A percentile compares a stretch with the other conserved stretches of the same genome.
These are phyloP conservation scores for Cordyceps fumosorosea DNA, from an alignment of 2,329 filamentous ascomycete genomes.

Conservation along the genomic window DNA sequence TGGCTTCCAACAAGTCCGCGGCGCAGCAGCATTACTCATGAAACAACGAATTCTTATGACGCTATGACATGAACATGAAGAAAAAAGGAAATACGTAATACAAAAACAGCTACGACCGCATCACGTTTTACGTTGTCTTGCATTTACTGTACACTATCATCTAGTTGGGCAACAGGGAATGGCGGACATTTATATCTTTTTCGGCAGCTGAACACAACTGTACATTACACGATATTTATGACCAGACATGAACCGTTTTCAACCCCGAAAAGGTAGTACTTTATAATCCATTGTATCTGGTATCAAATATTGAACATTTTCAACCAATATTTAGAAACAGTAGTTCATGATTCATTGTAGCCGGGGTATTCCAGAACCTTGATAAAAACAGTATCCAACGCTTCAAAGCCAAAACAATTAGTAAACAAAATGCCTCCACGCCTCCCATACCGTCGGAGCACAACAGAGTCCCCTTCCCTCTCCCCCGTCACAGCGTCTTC, in stretches of 20 bases:
- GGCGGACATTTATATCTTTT: not conserved
- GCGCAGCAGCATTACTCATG: constrained; percentile 4
- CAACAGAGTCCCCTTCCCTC: not conserved
- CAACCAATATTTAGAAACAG: no score
- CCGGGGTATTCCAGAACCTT: not conserved
- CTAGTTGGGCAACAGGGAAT: not conserved
- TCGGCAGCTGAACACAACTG: not conserved
- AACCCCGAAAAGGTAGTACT: no score
- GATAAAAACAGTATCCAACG: not conserved
- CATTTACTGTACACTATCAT: not conserved
- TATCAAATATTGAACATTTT: no score
- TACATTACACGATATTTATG: not conserved
- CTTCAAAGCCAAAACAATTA: not conserved
- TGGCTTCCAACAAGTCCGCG: constrained; percentile 22
- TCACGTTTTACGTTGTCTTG: not conserved
- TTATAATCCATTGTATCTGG: no score
- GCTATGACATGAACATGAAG: not conserved
- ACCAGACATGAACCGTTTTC: no score
- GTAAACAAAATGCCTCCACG: constrained; percentile 1
- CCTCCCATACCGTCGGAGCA: constrained; percentile 1
- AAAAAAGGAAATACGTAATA: not conserved
- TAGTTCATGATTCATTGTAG: not conserved
- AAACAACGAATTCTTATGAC: not conserved
- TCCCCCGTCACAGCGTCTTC: constrained; percentile 63
- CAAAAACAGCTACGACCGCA: not conserved